Conservation (phyloP, 2,329 filamentous ascomycete species). For the Colletotrichum agaves region DNA sequence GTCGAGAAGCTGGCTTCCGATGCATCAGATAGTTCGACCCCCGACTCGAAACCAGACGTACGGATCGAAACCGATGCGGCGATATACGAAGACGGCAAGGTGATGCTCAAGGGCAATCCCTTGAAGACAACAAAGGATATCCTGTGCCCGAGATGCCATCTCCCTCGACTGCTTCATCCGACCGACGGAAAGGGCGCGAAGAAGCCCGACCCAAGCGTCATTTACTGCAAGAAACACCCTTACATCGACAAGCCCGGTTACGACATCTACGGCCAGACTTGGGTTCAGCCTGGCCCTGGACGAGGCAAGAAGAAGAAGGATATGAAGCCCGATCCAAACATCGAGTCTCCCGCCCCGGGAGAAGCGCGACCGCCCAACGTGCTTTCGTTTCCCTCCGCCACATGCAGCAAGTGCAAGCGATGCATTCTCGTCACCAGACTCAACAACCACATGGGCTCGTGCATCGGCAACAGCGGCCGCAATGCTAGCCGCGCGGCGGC, state of each 20-base stretch:
- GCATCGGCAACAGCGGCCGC: slow-evolving; percentile 73
- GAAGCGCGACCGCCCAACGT: slow-evolving; percentile 70
- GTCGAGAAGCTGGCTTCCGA: slow-evolving; percentile 71
- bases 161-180: slow-evolving; percentile 78
- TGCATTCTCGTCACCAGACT: slow-evolving; percentile 73
- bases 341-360: slow-evolving; percentile 57
- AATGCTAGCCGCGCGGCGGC: slow-evolving; percentile 71
- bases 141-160: slow-evolving; percentile 78
- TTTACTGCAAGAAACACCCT: slow-evolving; percentile 83
- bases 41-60: slow-evolving; percentile 65
- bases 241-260: slow-evolving; percentile 81
- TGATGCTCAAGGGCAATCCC: slow-evolving; percentile 77
- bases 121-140: slow-evolving; percentile 78
- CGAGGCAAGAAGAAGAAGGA: slow-evolving; percentile 85
- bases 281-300: slow-evolving; percentile 76
- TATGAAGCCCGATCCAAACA: slow-evolving; percentile 66
- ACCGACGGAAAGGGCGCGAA: slow-evolving; percentile 75
- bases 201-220: slow-evolving; percentile 73
- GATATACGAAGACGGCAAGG: slow-evolving; percentile 75
- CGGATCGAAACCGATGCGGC: slow-evolving; percentile 75
- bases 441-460: slow-evolving; percentile 76
- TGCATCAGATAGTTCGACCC: slow-evolving; percentile 62
- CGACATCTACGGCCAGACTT: slow-evolving; percentile 86
- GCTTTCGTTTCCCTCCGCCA: slow-evolving; percentile 72
- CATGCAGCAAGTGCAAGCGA: slow-evolving; percentile 74